Conservation (phyloP, 805 yeast species). For the Starmerella bacillaris region DNA sequence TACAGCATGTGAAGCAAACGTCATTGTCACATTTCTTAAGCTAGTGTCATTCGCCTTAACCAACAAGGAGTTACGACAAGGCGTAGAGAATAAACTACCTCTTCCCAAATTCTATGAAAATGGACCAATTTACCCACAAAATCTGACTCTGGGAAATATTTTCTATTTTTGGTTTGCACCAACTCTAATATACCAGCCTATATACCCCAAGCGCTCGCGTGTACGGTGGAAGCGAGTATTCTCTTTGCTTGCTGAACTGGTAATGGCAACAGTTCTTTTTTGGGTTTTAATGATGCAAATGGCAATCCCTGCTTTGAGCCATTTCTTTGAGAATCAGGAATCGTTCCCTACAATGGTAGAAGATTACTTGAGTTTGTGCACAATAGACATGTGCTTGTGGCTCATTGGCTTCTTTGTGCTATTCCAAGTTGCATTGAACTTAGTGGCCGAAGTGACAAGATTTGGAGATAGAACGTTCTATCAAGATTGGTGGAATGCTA, state of each 20-base stretch:
- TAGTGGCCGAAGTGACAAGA: constrained; percentile 28
- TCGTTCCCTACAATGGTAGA: constrained; percentile 17
- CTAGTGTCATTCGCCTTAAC: constrained; percentile 29
- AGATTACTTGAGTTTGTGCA: constrained; percentile 26
- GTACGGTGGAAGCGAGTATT: constrained; percentile 22
- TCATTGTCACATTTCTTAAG: constrained; percentile 27
- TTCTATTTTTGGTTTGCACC: constrained; percentile 31
- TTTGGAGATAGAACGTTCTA: constrained; percentile 33
- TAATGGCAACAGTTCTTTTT: constrained; percentile 20
- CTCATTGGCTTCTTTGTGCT: constrained; percentile 27
- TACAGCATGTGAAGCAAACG: constrained; percentile 26
- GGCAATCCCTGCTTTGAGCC: constrained; percentile 29
- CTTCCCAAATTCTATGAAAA: constrained; percentile 22
- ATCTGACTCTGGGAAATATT: constrained; percentile 24
- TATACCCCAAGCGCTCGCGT: constrained; percentile 25
- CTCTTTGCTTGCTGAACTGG: constrained; percentile 24
- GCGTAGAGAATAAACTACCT: constrained; percentile 10
- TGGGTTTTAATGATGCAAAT: constrained; percentile 28
- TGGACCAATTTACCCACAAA: constrained; percentile 25
- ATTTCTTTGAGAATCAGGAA: constrained; percentile 20
- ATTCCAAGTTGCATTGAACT: constrained; percentile 28
- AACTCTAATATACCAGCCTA: constrained; percentile 33
- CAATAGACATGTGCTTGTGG: constrained; percentile 30
- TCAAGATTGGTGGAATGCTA: constrained; percentile 35
- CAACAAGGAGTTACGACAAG: constrained; percentile 28